Conservation (phyloP, 2,329 filamentous ascomycete species). For the Phialophora chinensis region DNA sequence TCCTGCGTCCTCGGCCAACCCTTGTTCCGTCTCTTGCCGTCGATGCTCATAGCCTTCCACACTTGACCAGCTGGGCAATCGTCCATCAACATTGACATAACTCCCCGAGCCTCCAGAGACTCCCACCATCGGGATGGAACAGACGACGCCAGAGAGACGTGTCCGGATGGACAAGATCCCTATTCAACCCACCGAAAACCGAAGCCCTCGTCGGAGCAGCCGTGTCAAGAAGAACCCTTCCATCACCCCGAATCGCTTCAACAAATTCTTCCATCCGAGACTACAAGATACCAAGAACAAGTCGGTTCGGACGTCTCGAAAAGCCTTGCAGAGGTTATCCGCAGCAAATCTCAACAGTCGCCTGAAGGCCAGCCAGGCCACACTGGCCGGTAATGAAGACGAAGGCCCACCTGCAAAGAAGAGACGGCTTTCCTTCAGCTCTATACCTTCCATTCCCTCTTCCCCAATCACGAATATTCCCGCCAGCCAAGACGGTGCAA, state of each 20-base stretch:
- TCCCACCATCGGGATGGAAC: conserved; percentile 31
- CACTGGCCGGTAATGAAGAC: conserved; percentile 4
- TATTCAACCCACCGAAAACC: conserved; percentile 21
- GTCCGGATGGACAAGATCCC: conserved; percentile 29
- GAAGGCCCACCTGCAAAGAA: conserved; percentile 46
- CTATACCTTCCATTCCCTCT: conserved; percentile 55
- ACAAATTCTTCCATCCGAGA: conserved; percentile 57
- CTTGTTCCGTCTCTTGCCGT: not conserved
- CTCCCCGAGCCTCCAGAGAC: not conserved
- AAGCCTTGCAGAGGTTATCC: conserved; percentile 53
- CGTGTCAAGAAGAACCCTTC: conserved; percentile 52
- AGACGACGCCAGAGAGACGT: conserved; percentile 33
- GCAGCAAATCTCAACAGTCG: conserved; percentile 38
- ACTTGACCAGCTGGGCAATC: not conserved
- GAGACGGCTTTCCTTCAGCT: conserved; percentile 54
- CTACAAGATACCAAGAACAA: conserved; percentile 45
- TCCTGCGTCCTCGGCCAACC: not conserved
- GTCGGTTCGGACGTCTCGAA: conserved; percentile 50
- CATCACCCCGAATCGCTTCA: conserved; percentile 59
- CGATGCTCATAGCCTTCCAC: not conserved
- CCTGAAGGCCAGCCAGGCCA: not conserved
- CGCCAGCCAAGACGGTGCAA: conserved; percentile 29
- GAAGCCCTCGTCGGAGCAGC: conserved; percentile 41
- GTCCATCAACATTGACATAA: not conserved
- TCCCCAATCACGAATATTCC: conserved; percentile 43